Base-by-base conservation (phyloP, 495 filamentous ascomycete species). In the Letharia columbiana region DNA sequence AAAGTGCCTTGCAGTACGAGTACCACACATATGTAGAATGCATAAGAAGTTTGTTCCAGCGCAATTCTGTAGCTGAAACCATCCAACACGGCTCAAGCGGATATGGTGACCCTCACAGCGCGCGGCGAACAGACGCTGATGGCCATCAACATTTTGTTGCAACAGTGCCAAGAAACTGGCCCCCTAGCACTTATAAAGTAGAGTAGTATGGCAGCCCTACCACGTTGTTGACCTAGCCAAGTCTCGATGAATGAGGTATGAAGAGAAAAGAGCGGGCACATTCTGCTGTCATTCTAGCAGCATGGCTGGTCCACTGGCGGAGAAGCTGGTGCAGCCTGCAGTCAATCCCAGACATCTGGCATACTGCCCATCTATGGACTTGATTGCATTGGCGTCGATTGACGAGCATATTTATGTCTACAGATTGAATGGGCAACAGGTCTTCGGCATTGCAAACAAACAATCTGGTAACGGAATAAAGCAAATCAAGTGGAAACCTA, bases 291-390 rank as follows among this genome's bases (percentile, higher is more conserved):
- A 3, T 41, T 66, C 31, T 23, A 60, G 49, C 44, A 67, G 40
- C 50, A 68, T 71, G 71, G 64, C 64, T 33, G 56, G 54, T 23
- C 49, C 61, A 11, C 39, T 84, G 57, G 82, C 79, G 41, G 83
- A 87, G 71, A 86, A 87, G 70, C 76, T 76, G 59, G 72, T 87
- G 20, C 77, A 81, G 33, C 77, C 80, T 67, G 81, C 79, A 72
- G 80, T 85, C 69, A 83, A 86, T 65, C 68, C 80, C 56, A 75
- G 77, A 63, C 80, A 85, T 61, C 71, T 92, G 41, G 79, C 87
- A 20, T 91, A 89, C 75, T 93, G 90, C 77, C 91, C 91, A 13
- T 85, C 84, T 35, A 90, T 93, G 83, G 90, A 94, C 76, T 81
- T 96, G 62, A 77, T 91, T 50, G 87, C 87, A 17, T 77, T 91